Conservation (phyloP, 306 rosid species). For the Cyclanthera cordifolia region DNA sequence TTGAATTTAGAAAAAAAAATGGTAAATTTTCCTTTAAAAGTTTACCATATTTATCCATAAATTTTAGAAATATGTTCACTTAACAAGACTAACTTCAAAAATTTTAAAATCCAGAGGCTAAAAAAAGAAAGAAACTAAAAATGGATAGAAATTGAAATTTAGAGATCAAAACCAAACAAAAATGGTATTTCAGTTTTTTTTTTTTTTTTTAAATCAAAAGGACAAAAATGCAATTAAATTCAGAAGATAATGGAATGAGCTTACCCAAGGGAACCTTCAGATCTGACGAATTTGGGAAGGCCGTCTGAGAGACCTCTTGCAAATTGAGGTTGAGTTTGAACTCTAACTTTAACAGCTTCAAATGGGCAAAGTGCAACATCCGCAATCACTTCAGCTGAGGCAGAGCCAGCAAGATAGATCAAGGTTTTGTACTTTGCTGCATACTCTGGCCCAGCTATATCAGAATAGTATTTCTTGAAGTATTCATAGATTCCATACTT, state of each 20-base stretch:
- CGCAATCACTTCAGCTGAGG: slow-evolving; percentile 93
- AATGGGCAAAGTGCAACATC: slow-evolving; percentile 92
- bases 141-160: too few species aligned
- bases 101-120: too few species aligned
- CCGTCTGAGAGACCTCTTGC: slow-evolving; percentile 89
- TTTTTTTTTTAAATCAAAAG: too few species aligned
- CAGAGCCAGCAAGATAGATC: slow-evolving; percentile 97
- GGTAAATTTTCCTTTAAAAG: too few species aligned
- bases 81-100: too few species aligned
- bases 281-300: slow-evolving; percentile 67
- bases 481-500: slow-evolving; percentile 90
- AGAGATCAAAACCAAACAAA: too few species aligned
- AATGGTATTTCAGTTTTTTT: too few species aligned
- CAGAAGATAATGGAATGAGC: neutral
- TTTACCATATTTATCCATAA: too few species aligned
- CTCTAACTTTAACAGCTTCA: slow-evolving; percentile 95
- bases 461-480: slow-evolving; percentile 89
- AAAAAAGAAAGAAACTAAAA: too few species aligned
- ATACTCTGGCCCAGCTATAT: slow-evolving; percentile 90
- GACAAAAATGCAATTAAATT: neutral
- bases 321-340: slow-evolving; percentile 96
- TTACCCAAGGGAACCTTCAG: slow-evolving; percentile 90
- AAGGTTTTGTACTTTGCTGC: slow-evolving; percentile 91
- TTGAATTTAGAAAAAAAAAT: too few species aligned
- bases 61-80: too few species aligned